phyloP scores from a whole-genome alignment of 1,284 basidiomycete species.

The Chalciporus piperatoides region DNA sequence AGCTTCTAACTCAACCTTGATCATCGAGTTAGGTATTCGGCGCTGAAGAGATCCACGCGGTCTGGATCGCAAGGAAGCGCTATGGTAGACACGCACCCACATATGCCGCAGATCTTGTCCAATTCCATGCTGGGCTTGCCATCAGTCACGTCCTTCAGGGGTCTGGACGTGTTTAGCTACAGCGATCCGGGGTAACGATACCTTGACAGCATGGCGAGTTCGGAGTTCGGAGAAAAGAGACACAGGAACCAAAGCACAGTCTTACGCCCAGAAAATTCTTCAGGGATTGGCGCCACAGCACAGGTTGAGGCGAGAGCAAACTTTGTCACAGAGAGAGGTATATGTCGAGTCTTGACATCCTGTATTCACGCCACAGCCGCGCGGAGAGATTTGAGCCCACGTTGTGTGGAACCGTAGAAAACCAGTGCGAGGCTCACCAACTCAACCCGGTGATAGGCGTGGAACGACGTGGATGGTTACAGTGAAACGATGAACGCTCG shows the following conservation, averaged over 20 bases:
- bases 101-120: neutral
- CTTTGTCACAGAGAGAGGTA: neutral
- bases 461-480: too few species aligned
- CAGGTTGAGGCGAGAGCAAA: neutral
- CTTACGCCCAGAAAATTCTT: neutral
- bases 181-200: neutral
- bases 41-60: neutral
- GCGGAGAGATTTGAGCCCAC: too few species aligned
- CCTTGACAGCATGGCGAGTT: neutral
- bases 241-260: too few species aligned
- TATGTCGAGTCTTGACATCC: too few species aligned
- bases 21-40: neutral
- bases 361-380: too few species aligned
- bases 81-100: neutral
- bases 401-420: too few species aligned
- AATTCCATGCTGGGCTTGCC: neutral
- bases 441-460: too few species aligned
- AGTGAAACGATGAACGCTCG: too few species aligned
- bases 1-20: neutral
- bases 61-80: neutral
- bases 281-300: neutral
- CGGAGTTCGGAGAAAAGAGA: neutral
- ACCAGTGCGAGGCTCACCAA: too few species aligned
- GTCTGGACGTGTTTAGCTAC: neutral
- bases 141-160: neutral